phyloP scores from a whole-genome alignment of 2,329 filamentous ascomycete genomes.

The Alternaria solani region DNA sequence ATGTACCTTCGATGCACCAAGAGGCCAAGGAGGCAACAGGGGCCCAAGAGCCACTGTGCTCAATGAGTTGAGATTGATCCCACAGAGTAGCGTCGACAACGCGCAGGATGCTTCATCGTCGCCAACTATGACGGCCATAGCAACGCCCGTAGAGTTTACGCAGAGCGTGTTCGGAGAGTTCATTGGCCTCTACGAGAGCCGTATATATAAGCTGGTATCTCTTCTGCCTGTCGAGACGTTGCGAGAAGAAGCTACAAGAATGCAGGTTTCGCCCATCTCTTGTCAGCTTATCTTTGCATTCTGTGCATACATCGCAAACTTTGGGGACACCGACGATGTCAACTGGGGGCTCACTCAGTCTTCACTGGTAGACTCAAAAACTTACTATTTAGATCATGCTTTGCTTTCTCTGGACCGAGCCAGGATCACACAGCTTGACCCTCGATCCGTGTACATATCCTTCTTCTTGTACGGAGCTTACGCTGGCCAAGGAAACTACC shows the following conservation, averaged over 20 bases:
- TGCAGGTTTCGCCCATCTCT: constrained; percentile 29
- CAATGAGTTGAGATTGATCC: constrained; percentile 73
- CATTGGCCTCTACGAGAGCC: constrained; percentile 72
- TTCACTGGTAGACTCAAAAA: background rate
- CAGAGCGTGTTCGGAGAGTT: constrained; percentile 70
- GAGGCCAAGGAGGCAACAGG: constrained; percentile 18
- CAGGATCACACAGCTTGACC: constrained; percentile 30
- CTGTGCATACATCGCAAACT: constrained; percentile 48
- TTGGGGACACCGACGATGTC: constrained; percentile 26
- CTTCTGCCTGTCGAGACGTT: constrained; percentile 35
- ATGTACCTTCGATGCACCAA: constrained; percentile 44
- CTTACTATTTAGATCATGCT: constrained; percentile 31
- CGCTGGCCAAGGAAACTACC: constrained; percentile 75
- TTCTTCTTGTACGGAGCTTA: constrained; percentile 80
- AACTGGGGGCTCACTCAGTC: background rate
- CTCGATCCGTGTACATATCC: constrained; percentile 67
- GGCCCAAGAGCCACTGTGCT: constrained; percentile 71
- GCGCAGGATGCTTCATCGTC: background rate
- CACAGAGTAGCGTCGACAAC: constrained; percentile 43
- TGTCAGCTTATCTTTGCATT: constrained; percentile 48
- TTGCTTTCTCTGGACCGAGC: constrained; percentile 27
- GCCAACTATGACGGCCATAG: background rate
- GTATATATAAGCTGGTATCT: constrained; percentile 66
- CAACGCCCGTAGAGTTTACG: constrained; percentile 7
- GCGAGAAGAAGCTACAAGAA: constrained; percentile 29